Base-by-base conservation (phyloP, 192 early-diverging fungal species). In the Coemansia sp. region DNA sequence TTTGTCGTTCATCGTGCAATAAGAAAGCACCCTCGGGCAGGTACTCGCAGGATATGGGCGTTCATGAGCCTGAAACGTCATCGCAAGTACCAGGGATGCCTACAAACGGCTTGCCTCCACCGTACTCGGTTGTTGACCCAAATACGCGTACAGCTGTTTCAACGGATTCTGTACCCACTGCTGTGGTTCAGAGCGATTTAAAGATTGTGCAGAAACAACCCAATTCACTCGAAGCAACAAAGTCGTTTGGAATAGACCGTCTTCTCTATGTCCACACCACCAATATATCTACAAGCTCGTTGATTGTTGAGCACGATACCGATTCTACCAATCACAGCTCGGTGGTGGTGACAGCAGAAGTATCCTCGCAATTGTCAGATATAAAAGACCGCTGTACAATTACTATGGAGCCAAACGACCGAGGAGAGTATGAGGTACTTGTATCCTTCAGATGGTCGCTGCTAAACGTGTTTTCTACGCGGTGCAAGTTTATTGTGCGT, bases 351-450 rank as follows among this genome's bases (percentile, higher is more conserved):
- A 35, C 17, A 5, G 74, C 59, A 11, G 65, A 71, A 35, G 53
- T 76, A 6, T 48, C 64, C 8, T 62, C 50, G n/a, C 35, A 37
- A 3, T 59, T 47, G 32, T 51, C 51, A 7, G 51, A 50, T 14
- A 59, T 70, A 10, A 32, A 56, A 3, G 62, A 71, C 15, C 66
- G 56, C 23, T 63, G 59, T 25, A 58, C 50, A 8, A 47, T 71
- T 22, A 64, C 50, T 1, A 52, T 50, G 52, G 51, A 47, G 8
- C 7, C 64, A 12, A 76, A 71, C 21, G 25, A 21, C 4, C 57
- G 62, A 19, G 60, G 61, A 22, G 74, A 70, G 53, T 76, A 76
- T 53, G 65, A 76, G n/a, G 62, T 76, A 19, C 43, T 54, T 51
- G 69, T 76, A n/a, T 55, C 58, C 51, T 66, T 64, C 2, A 63